Base-by-base conservation (phyloP, 2,329 filamentous ascomycete species). In the Aspergillus quadrilineatus region DNA sequence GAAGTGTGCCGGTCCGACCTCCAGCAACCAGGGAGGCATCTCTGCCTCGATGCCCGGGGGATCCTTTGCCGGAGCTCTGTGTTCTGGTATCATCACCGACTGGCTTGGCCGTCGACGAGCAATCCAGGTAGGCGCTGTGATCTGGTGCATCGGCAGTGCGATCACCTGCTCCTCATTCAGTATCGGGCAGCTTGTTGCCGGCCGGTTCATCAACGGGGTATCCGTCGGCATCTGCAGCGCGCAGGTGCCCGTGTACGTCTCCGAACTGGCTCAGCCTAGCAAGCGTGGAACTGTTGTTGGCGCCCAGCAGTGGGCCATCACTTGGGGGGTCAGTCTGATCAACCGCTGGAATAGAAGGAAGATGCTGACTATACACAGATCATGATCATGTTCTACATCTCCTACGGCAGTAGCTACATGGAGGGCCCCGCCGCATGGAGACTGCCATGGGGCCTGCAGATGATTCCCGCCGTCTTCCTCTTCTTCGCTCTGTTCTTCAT, bases 271-370 rank as follows among this genome's bases (percentile, higher is more conserved):
- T 6, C 80, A 80, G 26, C 80, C 81, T 0, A 76, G 75, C 34
- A 81, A 79, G 65, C 77, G 82, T 62, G 82, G 82, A 15, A 81
- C 86, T 41, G 79, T 92, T 36, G 87, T 92, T 29, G 86, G 87
- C 51, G 82, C 85, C 46, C 88, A 91, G 71, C 89, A 92, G 70
- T 88, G 87, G 79, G 86, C 87, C 28, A 90, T 92, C 59, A 89
- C 88, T 61, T 89, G 80, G 80, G 86, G 84, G 60, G 50, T 53
- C 39, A 7, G 50, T 39, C 29, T 15, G 22, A 22, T 26, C 0
- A 7, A 1, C n/a, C 17, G 1, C 30, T 7, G n/a, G 0, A 32
- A 10, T 8, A 41, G 26, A 46, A 9, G 30, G 6, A 48, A 9
- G 46, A 14, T 42, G 28, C n/a, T 37, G 2, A 39, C 22, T 14